Percentiles rank a stretch among this genome's conserved stretches.
These are phyloP conservation scores for Pittosporum tobira DNA, from an alignment of 129 eudicot genomes.

Conservation along the genomic window DNA sequence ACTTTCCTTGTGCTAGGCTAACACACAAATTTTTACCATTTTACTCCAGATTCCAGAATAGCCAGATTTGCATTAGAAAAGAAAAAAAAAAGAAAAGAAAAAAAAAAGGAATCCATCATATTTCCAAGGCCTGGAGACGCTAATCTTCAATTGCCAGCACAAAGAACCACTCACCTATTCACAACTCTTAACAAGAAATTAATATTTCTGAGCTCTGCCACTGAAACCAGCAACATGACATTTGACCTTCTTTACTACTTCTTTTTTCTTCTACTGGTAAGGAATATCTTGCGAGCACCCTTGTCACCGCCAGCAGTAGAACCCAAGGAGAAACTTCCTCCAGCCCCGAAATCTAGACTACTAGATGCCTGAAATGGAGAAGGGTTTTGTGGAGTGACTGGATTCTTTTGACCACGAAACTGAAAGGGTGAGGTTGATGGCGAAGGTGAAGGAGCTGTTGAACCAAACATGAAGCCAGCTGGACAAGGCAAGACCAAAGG, in stretches of 20 bases:
- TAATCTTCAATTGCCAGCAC: conserved; percentile 9
- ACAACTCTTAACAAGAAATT: too few species aligned
- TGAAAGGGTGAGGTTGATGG: conserved; percentile 36
- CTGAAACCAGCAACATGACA: conserved; percentile 1
- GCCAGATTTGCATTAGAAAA: conserved; percentile 9
- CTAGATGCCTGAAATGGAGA: conserved; percentile 55
- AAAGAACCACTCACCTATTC: not conserved
- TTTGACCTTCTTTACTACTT: conserved; percentile 27
- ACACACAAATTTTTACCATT: conserved; percentile 12
- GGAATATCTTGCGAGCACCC: conserved; percentile 46
- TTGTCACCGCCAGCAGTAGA: conserved; percentile 65
- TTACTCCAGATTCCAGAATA: conserved; percentile 6
- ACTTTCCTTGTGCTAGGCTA: too few species aligned
- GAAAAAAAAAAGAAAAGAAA: not conserved
- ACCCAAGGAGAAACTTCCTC: conserved; percentile 89
- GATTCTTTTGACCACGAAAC: conserved; percentile 61
- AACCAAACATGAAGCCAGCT: conserved; percentile 50
- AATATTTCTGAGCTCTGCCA: too few species aligned
- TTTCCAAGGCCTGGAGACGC: too few species aligned
- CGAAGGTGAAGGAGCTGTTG: conserved; percentile 30
- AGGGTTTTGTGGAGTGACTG: conserved; percentile 30
- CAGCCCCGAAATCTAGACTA: conserved; percentile 49
- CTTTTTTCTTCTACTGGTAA: conserved; percentile 25
- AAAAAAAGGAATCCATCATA: not conserved
- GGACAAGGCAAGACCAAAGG: conserved; percentile 25